A percentile compares a stretch with the other conserved stretches of the same genome.
phyloP scores from a whole-genome alignment of 2,329 filamentous ascomycete genomes.

The Exophiala calicioides region DNA sequence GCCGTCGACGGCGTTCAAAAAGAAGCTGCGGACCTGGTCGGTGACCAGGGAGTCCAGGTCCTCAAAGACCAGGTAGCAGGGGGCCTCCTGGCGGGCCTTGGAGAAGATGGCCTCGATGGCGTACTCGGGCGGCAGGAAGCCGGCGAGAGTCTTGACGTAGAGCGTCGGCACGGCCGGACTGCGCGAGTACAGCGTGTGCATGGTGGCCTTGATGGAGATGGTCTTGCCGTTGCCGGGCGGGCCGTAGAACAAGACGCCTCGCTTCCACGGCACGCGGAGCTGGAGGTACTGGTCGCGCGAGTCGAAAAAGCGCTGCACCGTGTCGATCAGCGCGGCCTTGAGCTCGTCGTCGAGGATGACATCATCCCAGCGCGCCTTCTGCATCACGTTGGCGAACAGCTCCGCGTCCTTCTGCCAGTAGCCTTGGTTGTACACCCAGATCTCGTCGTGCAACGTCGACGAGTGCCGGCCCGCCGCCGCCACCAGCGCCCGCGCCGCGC shows the following conservation, averaged over 20 bases:
- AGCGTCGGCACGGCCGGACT: conserved; percentile 39
- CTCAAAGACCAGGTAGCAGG: conserved; percentile 45
- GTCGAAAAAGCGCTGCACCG: conserved; percentile 45
- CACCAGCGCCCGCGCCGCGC: conserved; percentile 20
- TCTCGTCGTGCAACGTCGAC: conserved; percentile 37
- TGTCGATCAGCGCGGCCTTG: conserved; percentile 45
- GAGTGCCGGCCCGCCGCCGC: conserved; percentile 18
- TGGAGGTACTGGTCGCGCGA: conserved; percentile 42
- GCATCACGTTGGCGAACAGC: conserved; percentile 42
- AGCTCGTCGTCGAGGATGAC: conserved; percentile 49
- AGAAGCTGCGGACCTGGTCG: conserved; percentile 39
- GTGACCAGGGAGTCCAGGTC: conserved; percentile 45
- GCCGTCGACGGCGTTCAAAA: conserved; percentile 48
- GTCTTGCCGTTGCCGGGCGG: conserved; percentile 48
- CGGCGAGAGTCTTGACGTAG: conserved; percentile 39
- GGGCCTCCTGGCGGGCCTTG: conserved; percentile 40
- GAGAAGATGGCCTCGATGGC: conserved; percentile 37
- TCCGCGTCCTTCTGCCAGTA: conserved; percentile 44
- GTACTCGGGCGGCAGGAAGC: conserved; percentile 22
- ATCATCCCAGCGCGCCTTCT: conserved; percentile 48
- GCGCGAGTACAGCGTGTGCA: conserved; percentile 45
- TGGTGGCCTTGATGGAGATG: conserved; percentile 47
- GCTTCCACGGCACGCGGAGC: conserved; percentile 50
- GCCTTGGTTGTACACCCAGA: conserved; percentile 47
- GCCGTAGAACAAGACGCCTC: conserved; percentile 48